Percentiles rank a stretch among this genome's conserved stretches.
Evolutionary conservation across 2,329 filamentous ascomycete genomes (phyloP).

Genomic region (Apiospora hydei): DNA sequence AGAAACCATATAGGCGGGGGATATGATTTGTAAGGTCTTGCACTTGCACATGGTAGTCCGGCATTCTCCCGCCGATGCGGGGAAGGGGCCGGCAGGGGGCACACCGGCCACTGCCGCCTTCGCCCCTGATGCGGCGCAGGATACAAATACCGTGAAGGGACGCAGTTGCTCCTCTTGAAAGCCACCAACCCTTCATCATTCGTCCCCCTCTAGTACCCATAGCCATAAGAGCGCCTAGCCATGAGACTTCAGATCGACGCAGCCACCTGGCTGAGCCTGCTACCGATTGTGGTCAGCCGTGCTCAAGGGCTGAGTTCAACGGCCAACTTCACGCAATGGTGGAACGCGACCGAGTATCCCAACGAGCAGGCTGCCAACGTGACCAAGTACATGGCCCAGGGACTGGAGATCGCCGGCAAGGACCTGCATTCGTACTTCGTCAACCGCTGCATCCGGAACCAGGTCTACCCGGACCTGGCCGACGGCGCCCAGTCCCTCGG

Average conservation of each 20-base stretch:
- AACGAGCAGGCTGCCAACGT: constrained; percentile 20
- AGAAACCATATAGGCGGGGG: not conserved
- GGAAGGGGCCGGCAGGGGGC: not conserved
- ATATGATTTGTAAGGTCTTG: not conserved
- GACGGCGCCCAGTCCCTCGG: constrained; percentile 25
- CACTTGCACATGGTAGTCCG: not conserved
- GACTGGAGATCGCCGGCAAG: not conserved
- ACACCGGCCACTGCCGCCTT: not conserved
- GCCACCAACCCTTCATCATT: not conserved
- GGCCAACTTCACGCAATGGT: constrained; percentile 22
- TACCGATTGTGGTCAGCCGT: not conserved
- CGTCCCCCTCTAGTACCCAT: not conserved
- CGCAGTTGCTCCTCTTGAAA: not conserved
- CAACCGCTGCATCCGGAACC: constrained; percentile 17
- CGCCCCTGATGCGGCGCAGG: not conserved
- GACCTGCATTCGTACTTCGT: constrained; percentile 16
- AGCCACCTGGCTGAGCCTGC: not conserved
- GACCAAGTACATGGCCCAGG: constrained; percentile 13
- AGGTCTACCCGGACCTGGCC: constrained; percentile 5
- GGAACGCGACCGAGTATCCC: constrained; percentile 21
- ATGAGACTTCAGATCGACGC: not conserved
- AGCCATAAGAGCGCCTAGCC: not conserved
- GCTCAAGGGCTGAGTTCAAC: not conserved
- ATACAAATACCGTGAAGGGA: not conserved
- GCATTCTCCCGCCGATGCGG: not conserved